phyloP scores from a whole-genome alignment of 108 stramenopile species.

The Nannochloropsis salina region DNA sequence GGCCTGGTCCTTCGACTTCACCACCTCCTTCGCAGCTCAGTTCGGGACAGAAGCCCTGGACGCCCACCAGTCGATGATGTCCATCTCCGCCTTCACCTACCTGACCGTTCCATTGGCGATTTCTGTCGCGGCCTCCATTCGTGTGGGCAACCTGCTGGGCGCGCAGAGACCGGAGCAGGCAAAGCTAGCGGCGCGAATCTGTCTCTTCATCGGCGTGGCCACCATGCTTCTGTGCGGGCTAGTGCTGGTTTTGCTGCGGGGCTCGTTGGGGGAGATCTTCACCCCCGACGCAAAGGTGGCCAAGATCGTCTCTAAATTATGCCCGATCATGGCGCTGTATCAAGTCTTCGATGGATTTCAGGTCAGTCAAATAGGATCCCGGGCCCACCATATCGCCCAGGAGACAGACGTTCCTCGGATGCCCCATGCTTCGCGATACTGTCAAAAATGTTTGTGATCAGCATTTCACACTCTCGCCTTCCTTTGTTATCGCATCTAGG shows the following conservation, averaged over 20 bases:
- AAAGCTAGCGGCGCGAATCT: neutral
- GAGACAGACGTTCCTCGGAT: too few species aligned
- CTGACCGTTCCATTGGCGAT: neutral
- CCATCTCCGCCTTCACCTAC: conserved; percentile 17
- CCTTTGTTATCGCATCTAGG: neutral
- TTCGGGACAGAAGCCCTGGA: neutral
- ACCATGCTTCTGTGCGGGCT: neutral
- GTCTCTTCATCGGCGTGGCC: neutral
- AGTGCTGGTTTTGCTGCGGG: conserved; percentile 12
- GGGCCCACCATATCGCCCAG: too few species aligned
- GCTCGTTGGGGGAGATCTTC: neutral
- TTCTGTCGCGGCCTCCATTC: neutral
- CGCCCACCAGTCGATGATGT: neutral
- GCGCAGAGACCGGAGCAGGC: neutral
- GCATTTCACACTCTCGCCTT: too few species aligned
- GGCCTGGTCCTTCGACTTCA: neutral
- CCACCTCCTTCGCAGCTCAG: neutral
- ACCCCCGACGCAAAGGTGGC: neutral
- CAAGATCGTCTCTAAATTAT: neutral
- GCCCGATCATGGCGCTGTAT: conserved; percentile 8
- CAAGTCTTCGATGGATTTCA: neutral
- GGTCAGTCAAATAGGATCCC: neutral
- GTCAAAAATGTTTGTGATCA: too few species aligned
- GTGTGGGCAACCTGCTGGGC: conserved; percentile 9
- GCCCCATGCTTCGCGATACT: too few species aligned